phyloP scores from a whole-genome alignment of 768 basidiomycete species.

The Mycena sanguinolenta region DNA sequence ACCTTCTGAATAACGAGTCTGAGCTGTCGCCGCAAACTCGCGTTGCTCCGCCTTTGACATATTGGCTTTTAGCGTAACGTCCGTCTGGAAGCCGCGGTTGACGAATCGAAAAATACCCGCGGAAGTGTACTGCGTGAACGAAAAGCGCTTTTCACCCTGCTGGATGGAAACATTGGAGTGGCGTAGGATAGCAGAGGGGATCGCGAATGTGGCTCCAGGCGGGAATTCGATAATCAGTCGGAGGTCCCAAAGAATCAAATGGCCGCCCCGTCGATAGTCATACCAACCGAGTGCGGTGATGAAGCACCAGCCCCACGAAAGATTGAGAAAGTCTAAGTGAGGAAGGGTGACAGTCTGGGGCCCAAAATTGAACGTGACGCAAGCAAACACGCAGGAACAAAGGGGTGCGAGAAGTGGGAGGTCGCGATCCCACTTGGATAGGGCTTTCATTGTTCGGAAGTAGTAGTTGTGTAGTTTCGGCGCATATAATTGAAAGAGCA shows the following conservation, averaged over 20 bases:
- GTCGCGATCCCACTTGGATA: not conserved
- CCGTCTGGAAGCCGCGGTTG: not conserved
- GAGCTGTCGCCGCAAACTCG: not conserved
- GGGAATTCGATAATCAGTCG: not conserved
- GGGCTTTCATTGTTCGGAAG: not conserved
- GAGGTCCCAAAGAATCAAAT: not conserved
- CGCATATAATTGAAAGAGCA: not conserved
- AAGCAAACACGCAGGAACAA: not conserved
- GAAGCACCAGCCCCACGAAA: not conserved
- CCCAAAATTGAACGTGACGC: not conserved
- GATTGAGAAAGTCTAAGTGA: not conserved
- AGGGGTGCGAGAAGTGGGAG: not conserved
- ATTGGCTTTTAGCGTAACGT: not conserved
- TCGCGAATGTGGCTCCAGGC: not conserved
- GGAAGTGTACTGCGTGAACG: not conserved
- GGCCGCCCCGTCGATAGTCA: not conserved
- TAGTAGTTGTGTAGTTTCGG: not conserved
- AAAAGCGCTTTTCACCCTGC: not conserved
- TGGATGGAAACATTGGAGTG: not conserved
- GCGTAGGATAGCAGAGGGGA: not conserved
- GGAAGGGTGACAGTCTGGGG: not conserved
- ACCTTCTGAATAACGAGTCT: not conserved
- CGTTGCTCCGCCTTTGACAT: not conserved
- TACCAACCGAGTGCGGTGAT: not conserved
- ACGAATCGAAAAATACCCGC: not conserved